These are phyloP conservation scores for Cyclotella choctawhatcheeana DNA, from an alignment of 108 stramenopile genomes.

Conservation along the genomic window DNA sequence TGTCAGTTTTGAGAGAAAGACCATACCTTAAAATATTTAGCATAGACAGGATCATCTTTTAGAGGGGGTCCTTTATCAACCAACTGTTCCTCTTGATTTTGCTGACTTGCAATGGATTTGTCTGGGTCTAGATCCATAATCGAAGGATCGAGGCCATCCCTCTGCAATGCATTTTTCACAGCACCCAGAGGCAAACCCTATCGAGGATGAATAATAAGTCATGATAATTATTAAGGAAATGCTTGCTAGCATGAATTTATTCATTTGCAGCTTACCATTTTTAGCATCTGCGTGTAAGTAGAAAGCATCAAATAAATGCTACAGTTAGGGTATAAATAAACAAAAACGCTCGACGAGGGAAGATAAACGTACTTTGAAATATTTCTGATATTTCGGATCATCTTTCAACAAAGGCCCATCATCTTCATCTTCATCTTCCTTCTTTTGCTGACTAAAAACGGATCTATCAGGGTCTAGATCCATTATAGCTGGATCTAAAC, in stretches of 20 bases:
- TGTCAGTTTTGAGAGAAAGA: neutral
- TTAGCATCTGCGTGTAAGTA: conserved; percentile 78
- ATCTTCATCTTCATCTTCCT: conserved; percentile 22
- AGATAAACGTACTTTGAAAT: conserved; percentile 57
- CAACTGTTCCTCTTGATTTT: conserved; percentile 10
- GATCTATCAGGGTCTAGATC: conserved; percentile 64
- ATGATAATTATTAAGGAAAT: no score
- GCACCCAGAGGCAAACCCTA: conserved; percentile 64
- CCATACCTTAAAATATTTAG: conserved; percentile 74
- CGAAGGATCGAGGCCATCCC: conserved; percentile 71
- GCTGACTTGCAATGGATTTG: conserved; percentile 59
- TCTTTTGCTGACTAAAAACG: conserved; percentile 47
- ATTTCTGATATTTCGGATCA: conserved; percentile 79
- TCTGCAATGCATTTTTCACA: conserved; percentile 68
- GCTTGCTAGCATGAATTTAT: no score
- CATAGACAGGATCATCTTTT: conserved; percentile 79
- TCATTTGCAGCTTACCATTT: no score
- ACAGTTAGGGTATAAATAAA: neutral
- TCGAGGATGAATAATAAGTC: neutral
- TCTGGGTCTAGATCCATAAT: conserved; percentile 62
- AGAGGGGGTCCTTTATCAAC: conserved; percentile 65
- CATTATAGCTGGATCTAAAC: conserved; percentile 61
- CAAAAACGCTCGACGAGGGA: neutral
- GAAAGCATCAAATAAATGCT: conserved; percentile 21
- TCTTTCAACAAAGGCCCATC: conserved; percentile 73